phyloP scores from a whole-genome alignment of 163 green algal species.

The Scenedesmus sp. region DNA sequence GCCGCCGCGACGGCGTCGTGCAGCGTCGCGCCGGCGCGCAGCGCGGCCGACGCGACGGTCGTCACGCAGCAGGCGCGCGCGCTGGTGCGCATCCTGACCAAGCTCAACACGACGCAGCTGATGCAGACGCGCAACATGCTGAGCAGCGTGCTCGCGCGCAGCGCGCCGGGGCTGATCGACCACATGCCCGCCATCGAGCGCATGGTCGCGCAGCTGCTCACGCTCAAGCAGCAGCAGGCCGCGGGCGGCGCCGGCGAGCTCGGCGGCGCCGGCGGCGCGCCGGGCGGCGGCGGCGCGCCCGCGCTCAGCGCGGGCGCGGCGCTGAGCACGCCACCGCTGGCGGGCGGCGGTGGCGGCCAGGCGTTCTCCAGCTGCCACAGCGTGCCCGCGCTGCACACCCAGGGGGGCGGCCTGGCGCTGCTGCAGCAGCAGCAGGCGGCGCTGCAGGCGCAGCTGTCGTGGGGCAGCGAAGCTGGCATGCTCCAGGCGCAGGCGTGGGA shows the following conservation, averaged over 20 bases:
- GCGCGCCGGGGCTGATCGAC: slow-evolving; percentile 15
- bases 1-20: slow-evolving; percentile 18
- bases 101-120: slow-evolving; percentile 34
- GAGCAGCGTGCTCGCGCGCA: neutral
- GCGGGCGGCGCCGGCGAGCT: too few species aligned
- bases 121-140: slow-evolving; percentile 37
- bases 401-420: too few species aligned
- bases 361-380: slow-evolving; percentile 6
- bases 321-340: too few species aligned
- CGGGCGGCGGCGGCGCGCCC: too few species aligned
- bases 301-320: too few species aligned
- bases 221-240: slow-evolving; percentile 36
- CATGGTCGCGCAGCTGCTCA: slow-evolving; percentile 27
- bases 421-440: slow-evolving; percentile 23
- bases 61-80: slow-evolving; percentile 32
- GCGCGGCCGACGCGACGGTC: neutral
- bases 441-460: neutral
- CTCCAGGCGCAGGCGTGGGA: slow-evolving; percentile 1
- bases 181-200: slow-evolving; percentile 36
- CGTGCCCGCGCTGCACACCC: neutral
- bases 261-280: too few species aligned
- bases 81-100: slow-evolving; percentile 37
- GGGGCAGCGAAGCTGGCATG: neutral
- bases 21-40: neutral
- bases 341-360: too few species aligned